Evolutionary conservation across 2,329 filamentous ascomycete species (phyloP), one percentile per base, ranked within the genome.

Genomic region (Lomentospora prolificans): DNA sequence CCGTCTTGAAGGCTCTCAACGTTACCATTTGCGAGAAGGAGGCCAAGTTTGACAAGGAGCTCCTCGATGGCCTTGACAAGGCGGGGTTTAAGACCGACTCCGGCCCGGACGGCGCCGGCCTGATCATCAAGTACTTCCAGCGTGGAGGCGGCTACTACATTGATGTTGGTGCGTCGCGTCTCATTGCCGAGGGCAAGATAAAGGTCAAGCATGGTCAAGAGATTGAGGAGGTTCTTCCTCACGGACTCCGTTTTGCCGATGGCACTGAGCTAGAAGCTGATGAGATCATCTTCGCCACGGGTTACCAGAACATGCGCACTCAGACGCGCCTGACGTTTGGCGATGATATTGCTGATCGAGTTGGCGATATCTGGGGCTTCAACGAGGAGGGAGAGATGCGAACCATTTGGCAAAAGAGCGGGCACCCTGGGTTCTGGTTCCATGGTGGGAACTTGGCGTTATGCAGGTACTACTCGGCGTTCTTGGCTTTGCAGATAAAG

Each of bases 141-240:
- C 76, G 80, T 2, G 83, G 83, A 1, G 85, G 85, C 0, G 84
- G 85, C 0, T 87, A 87, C 64, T 87, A 87, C 67, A 84, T 87
- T 59, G 82, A 88, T 58, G 82, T 86, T 1, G 85, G 85, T 0
- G 80, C 77, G 0, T 80, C 78, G 0, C 68, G 79, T 62, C 72
- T 87, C 24, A 85, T 88, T 57, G 72, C 73, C 2, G 79, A 85
- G 10, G 82, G 84, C 0, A 81, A 80, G 63, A 81, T 88, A 64
- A 81, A 80, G 60, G 70, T 87, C 25, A 80, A 80, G 64, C 77
- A 81, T 41, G 80, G 78, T 1, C 75, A 77, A 3, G 78, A 81
- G 9, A 78, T 86, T 12, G 63, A 68, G 2, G 68, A 72, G 22
- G 75, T 86, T 2, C 70, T 77, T 0, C 69, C 74, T 0, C 62